These are phyloP conservation scores for Paecilomyces fulvus DNA, from an alignment of 2,329 filamentous ascomycete genomes.

Conservation along the genomic window DNA sequence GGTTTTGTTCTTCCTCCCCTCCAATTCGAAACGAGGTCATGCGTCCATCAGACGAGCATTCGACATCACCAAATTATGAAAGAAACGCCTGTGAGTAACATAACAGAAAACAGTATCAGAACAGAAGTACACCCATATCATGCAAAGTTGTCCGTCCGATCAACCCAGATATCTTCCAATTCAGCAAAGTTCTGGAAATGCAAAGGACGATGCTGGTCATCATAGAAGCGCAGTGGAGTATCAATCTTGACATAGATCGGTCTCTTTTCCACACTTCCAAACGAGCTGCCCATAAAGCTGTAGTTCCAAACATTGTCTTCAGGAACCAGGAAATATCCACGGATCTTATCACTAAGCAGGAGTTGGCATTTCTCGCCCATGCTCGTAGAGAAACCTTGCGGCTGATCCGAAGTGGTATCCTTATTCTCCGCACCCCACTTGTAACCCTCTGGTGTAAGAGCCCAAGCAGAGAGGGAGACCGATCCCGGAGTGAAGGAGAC, in stretches of 20 bases:
- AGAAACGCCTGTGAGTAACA: background rate
- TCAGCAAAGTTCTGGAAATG: conserved; percentile 98
- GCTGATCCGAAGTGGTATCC: conserved; percentile 84
- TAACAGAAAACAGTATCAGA: background rate
- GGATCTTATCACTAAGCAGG: conserved; percentile 83
- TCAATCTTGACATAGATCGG: conserved; percentile 87
- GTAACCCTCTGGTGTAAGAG: conserved; percentile 82
- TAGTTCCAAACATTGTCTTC: conserved; percentile 93
- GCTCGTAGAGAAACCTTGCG: conserved; percentile 79
- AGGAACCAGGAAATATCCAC: conserved; percentile 92
- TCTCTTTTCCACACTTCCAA: conserved; percentile 83
- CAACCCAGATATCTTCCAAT: conserved; percentile 93
- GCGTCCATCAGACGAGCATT: background rate
- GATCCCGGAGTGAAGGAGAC: conserved; percentile 96
- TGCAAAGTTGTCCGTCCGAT: conserved; percentile 85
- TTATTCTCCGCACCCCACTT: conserved; percentile 97
- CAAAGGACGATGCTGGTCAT: conserved; percentile 79
- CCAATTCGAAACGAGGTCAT: background rate
- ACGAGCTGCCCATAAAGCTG: conserved; percentile 90
- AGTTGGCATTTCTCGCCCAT: conserved; percentile 97
- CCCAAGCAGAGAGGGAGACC: conserved; percentile 89
- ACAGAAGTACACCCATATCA: background rate
- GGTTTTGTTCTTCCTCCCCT: background rate
- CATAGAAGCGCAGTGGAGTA: conserved; percentile 83
- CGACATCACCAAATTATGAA: background rate